Conservation (phyloP, 176 grass and related monocot genomes). For the Metroxylon sagu region DNA sequence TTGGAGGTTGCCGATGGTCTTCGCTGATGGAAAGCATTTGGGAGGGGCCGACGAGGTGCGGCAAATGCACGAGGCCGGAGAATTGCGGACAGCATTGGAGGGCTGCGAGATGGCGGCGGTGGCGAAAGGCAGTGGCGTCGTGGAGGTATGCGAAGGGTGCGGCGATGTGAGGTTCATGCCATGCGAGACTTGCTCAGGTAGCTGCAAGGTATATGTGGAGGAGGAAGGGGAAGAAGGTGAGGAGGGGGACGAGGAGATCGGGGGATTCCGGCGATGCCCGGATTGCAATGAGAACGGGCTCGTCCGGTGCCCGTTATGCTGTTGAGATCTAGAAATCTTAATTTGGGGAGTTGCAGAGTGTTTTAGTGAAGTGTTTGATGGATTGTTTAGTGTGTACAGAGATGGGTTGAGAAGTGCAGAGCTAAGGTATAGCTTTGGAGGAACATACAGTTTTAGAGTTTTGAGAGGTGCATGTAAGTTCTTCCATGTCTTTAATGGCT, state of each 20-base stretch:
- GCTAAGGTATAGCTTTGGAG: no score
- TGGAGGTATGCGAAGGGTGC: conserved; percentile 49
- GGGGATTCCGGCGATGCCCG: conserved; percentile 58
- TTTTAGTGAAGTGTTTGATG: no score
- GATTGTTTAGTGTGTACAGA: no score
- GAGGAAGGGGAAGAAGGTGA: neutral
- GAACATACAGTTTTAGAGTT: no score
- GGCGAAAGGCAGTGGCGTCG: neutral
- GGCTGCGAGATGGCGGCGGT: conserved; percentile 36
- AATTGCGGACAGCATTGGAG: conserved; percentile 31
- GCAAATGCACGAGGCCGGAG: conserved; percentile 38
- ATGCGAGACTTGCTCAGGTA: conserved; percentile 86
- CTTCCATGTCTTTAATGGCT: no score
- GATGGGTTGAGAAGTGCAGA: no score
- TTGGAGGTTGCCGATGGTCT: conserved; percentile 41
- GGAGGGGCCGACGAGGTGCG: conserved; percentile 65
- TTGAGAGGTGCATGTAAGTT: no score
- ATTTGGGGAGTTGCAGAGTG: no score
- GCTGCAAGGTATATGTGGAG: conserved; percentile 93
- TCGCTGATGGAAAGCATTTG: conserved; percentile 47
- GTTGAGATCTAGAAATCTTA: conserved; percentile 2
- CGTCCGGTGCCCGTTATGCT: conserved; percentile 69
- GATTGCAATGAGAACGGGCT: conserved; percentile 98
- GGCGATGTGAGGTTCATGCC: conserved; percentile 77
- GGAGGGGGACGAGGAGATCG: conserved; percentile 21